phyloP scores from a whole-genome alignment of 1,139 yeast genomes.

The Yamadazyma spencermartinsiae region DNA sequence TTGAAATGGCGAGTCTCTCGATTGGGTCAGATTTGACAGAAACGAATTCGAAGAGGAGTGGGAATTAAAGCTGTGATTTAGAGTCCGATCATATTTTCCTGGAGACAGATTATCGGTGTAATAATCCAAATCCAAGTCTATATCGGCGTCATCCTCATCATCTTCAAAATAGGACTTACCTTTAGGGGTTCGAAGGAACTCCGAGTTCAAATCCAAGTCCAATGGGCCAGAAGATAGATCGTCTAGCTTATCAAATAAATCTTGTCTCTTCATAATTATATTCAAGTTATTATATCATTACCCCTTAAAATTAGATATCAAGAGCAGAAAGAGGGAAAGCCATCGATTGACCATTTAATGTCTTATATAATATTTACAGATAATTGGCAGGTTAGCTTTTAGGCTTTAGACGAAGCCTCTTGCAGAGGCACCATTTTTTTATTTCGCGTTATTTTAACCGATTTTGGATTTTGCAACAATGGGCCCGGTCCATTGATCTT shows the following conservation, averaged over 20 bases:
- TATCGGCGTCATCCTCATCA: conserved; percentile 6
- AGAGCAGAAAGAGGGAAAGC: neutral
- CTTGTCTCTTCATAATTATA: conserved; percentile 4
- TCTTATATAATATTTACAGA: neutral
- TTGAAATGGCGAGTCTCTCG: neutral
- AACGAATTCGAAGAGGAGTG: conserved; percentile 2
- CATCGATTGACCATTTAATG: neutral
- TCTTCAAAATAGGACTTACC: neutral
- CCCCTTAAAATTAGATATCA: neutral
- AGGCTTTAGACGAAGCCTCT: conserved; percentile 2
- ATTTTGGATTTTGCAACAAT: conserved; percentile 3
- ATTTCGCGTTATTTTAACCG: conserved; percentile 2
- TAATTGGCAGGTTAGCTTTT: neutral
- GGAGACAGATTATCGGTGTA: conserved; percentile 1
- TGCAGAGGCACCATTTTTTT: neutral
- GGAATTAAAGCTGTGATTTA: neutral
- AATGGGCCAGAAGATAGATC: conserved; percentile 4
- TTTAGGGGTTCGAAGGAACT: neutral
- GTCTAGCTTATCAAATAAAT: conserved; percentile 7
- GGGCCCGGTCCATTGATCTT: neutral
- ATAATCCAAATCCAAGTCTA: conserved; percentile 5
- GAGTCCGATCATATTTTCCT: conserved; percentile 1
- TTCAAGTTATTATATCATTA: neutral
- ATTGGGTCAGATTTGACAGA: neutral
- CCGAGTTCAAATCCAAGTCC: neutral